Base-by-base conservation (phyloP, 2,329 filamentous ascomycete genomes). In the Ophiostoma sp. region DNA sequence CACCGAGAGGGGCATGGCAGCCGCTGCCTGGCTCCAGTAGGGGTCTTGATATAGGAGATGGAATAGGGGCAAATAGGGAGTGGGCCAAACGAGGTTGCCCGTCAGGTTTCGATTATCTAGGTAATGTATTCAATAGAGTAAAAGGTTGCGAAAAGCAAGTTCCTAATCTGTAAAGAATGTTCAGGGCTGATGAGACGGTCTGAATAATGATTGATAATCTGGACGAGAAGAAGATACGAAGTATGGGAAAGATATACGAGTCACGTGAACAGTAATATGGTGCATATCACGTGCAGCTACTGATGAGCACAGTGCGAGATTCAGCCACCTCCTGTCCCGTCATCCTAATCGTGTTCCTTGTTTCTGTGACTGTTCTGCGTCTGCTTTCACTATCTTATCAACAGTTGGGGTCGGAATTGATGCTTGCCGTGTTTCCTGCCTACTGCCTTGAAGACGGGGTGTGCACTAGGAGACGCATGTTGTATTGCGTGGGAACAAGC, bases 11-110 rank as follows among this genome's bases (percentile, higher is more conserved):
- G 57, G 57, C 57, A 33, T 48, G 44, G 44, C 44, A 48, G 7
- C 17, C 44, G 44, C 44, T 48, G 44, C 20, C 44, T 17, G 44
- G 44, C 44, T 48, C 15, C 15, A 57, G 23, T 57, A 57, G 27
- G 57, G 57, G 57, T 62, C 57, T 33, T 35, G 27, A 31, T 35
- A 33, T 62, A 62, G 57, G 57, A 27, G 57, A 62, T 33, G 27
- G 44, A 62, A 62, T 62, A 62, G 57, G 57, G 57, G 57, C 57
- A 62, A 48, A n/a, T 48, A n/a, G 52, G 4, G 52, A 27, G 57
- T 33, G 57, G 57, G 27, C 57, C 57, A 33, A 33, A 13, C 44
- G 15, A 57, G 52, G 52, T 57, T 57, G 52, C 52, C 52, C 52
- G 52, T n/a, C 52, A 33, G 33, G 57, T 7, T 13, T 5, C 1